A percentile compares a stretch with the other conserved stretches of the same genome.
Conservation (phyloP, 257 asterid genomes). For the Solanum verrucosum region DNA sequence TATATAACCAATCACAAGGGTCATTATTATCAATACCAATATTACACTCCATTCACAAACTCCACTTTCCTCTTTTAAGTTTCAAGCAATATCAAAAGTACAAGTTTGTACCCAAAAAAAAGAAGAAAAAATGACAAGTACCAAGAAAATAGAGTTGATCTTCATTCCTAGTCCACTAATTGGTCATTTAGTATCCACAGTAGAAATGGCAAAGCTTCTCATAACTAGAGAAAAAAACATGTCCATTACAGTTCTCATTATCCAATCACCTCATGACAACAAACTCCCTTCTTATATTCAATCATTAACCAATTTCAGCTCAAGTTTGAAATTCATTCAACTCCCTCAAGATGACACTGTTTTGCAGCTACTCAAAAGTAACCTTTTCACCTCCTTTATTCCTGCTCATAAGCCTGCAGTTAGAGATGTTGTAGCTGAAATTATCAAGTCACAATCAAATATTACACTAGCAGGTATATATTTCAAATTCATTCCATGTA, state of each 20-base stretch:
- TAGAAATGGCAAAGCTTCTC: conserved; percentile 47
- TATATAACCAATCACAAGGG: not conserved
- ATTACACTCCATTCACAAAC: not conserved
- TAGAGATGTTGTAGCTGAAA: conserved; percentile 12
- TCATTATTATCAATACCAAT: not conserved
- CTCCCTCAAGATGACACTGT: not conserved
- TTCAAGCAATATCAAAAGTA: not conserved
- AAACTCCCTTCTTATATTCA: not conserved
- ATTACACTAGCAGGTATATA: not conserved
- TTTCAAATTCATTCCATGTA: not conserved
- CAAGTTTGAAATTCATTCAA: conserved; percentile 8
- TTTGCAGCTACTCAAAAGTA: not conserved
- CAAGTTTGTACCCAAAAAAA: not conserved
- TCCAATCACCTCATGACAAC: conserved; percentile 20
- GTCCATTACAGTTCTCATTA: conserved; percentile 33
- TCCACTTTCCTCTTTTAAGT: not conserved
- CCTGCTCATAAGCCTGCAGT: not conserved
- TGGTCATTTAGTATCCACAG: conserved; percentile 50
- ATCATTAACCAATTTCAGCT: conserved; percentile 11
- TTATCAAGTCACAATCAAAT: not conserved
- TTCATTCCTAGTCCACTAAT: conserved; percentile 55
- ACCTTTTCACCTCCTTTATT: not conserved
- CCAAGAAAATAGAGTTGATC: conserved; percentile 20
- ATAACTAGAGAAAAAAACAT: conserved; percentile 24
- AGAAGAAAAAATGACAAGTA: not conserved